Percentiles rank a stretch among this genome's conserved stretches.
These are phyloP conservation scores for Botryotinia narcissicola DNA, from an alignment of 2,329 filamentous ascomycete genomes.

Conservation along the genomic window DNA sequence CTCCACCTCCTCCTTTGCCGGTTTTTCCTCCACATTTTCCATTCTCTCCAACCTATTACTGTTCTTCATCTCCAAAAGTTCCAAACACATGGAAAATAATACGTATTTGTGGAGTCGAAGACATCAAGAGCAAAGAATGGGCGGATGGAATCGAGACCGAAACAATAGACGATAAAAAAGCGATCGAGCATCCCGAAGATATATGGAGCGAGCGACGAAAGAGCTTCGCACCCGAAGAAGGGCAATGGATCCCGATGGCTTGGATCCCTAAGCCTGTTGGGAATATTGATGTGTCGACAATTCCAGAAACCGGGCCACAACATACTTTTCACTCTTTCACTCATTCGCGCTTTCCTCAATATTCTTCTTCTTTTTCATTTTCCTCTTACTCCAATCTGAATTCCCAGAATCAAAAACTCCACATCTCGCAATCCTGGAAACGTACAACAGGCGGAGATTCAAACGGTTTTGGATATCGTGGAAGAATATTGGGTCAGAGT, in stretches of 20 bases:
- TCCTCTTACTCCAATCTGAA: not conserved
- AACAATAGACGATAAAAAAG: not conserved
- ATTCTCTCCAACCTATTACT: fast-evolving
- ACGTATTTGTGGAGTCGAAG: not conserved
- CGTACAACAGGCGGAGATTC: slow-evolving; percentile 2
- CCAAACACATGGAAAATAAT: not conserved
- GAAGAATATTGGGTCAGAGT: slow-evolving; percentile 5
- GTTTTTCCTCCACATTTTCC: not conserved
- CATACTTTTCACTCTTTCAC: not conserved
- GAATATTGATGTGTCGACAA: not conserved
- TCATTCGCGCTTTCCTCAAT: not conserved
- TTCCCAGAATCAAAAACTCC: not conserved
- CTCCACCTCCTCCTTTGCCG: too few relatives aligned
- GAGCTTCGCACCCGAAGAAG: not conserved
- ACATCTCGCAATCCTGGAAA: not conserved
- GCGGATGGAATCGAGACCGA: not conserved
- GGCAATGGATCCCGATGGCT: slow-evolving; percentile 22
- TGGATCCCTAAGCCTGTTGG: slow-evolving; percentile 28
- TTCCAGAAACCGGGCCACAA: not conserved
- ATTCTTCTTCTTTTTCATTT: not conserved
- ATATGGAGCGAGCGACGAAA: not conserved
- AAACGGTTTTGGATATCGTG: slow-evolving; percentile 16
- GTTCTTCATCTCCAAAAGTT: too few relatives aligned
- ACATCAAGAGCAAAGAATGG: not conserved
- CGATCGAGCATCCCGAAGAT: not conserved